Conservation (phyloP, 164 flowering plant genomes). For the Chloranthus sessilifolius region DNA sequence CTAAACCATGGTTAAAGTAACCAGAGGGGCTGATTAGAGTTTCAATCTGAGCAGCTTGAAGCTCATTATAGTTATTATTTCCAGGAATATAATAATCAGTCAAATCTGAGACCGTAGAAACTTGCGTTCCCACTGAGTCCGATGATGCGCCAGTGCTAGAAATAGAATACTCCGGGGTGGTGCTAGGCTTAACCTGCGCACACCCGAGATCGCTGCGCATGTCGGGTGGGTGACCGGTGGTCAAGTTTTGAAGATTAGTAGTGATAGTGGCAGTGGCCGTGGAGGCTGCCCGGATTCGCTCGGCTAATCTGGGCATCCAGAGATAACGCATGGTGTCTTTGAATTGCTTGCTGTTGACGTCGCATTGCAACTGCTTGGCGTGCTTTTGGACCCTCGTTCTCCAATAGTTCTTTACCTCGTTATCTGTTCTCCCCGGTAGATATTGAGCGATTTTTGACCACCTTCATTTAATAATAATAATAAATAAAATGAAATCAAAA, state of each 20-base stretch:
- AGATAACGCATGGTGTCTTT: constrained; percentile 10
- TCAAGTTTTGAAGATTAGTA: not conserved
- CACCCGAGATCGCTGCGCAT: not conserved
- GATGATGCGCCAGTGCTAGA: constrained; percentile 5
- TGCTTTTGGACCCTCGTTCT: constrained; percentile 15
- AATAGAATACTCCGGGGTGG: constrained; percentile 6
- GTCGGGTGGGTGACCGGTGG: not conserved
- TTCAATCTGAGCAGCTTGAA: not conserved
- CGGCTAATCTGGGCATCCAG: constrained; percentile 10
- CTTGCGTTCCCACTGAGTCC: constrained; percentile 2
- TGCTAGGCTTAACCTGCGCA: not conserved
- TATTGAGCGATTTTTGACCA: constrained; percentile 12
- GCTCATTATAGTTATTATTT: not conserved
- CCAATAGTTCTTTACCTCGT: constrained; percentile 18
- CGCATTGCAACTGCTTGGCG: constrained; percentile 14
- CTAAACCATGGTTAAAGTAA: not conserved
- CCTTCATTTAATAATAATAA: constrained; percentile 8
- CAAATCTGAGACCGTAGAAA: constrained; percentile 3
- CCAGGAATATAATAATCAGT: not conserved
- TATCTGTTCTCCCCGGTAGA: constrained; percentile 11
- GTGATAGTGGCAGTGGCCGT: not conserved
- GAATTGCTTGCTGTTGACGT: constrained; percentile 14
- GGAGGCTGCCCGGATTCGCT: constrained; percentile 7
- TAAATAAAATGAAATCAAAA: not conserved
- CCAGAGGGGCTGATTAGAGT: not conserved